Percentiles rank a stretch among this genome's conserved stretches.
Evolutionary conservation across 2,329 filamentous ascomycete genomes (phyloP).

Genomic region (Colletotrichum sp.): DNA sequence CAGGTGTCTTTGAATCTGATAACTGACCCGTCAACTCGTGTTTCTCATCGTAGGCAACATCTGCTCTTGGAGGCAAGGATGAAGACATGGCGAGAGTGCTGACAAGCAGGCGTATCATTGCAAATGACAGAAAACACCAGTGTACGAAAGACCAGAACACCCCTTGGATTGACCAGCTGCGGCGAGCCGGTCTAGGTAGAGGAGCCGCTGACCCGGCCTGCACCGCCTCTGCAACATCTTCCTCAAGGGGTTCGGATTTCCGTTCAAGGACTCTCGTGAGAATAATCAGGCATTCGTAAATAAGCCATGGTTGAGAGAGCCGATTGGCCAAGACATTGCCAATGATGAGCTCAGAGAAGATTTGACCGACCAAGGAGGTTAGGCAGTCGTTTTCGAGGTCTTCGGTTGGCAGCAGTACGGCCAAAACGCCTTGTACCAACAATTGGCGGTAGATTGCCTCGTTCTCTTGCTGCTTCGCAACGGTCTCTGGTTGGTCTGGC

Average conservation of each 20-base stretch:
- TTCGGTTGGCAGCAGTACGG: slow-evolving; percentile 87
- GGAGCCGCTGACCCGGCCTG: background rate
- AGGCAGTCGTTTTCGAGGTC: slow-evolving; percentile 89
- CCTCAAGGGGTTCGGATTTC: slow-evolving; percentile 23
- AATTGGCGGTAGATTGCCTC: slow-evolving; percentile 87
- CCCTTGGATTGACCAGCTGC: slow-evolving; percentile 45
- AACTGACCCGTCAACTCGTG: slow-evolving; percentile 25
- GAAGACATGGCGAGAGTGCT: slow-evolving; percentile 70
- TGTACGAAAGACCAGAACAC: slow-evolving; percentile 65
- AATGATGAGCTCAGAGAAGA: slow-evolving; percentile 88
- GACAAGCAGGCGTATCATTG: slow-evolving; percentile 69
- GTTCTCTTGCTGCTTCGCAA: slow-evolving; percentile 71
- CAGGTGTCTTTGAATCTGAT: slow-evolving; percentile 25
- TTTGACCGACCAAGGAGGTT: slow-evolving; percentile 81
- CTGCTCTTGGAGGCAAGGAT: slow-evolving; percentile 63
- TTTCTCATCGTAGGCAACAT: background rate
- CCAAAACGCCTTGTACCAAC: slow-evolving; percentile 81
- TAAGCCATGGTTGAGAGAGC: slow-evolving; percentile 84
- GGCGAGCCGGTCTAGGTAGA: slow-evolving; percentile 8
- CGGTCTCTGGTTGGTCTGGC: slow-evolving; percentile 51
- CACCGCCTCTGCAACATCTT: slow-evolving; percentile 10
- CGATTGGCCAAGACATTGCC: slow-evolving; percentile 82
- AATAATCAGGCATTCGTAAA: slow-evolving; percentile 86
- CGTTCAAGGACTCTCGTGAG: slow-evolving; percentile 51
- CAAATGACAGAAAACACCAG: slow-evolving; percentile 59